Conservation (phyloP, 2,329 filamentous ascomycete species). For the Polytolypa hystricis region DNA sequence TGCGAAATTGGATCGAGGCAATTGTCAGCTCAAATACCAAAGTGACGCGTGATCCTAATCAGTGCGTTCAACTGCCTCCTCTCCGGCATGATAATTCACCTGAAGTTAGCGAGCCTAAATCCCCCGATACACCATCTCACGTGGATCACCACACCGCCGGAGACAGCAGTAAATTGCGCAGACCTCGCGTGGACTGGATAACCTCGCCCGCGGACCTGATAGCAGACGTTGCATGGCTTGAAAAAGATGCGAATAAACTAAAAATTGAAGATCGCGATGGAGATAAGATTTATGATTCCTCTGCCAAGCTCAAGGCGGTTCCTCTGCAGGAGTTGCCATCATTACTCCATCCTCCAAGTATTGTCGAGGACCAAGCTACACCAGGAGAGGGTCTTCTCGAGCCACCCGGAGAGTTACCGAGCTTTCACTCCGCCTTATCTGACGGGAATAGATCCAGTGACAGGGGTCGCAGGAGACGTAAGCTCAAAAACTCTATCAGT, state of each 20-base stretch:
- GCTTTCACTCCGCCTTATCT: constrained; percentile 22
- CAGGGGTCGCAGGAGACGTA: constrained; percentile 50
- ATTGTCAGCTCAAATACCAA: constrained; percentile 43
- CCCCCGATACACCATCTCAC: constrained; percentile 9
- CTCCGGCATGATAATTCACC: constrained; percentile 19
- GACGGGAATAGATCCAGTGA: constrained; percentile 22
- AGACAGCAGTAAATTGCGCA: constrained; percentile 48
- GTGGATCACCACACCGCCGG: constrained; percentile 32
- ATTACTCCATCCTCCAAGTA: not conserved
- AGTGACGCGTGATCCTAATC: constrained; percentile 35
- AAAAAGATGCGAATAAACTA: constrained; percentile 67
- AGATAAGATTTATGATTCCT: constrained; percentile 54
- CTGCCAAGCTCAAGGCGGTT: too few species aligned
- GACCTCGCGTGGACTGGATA: constrained; percentile 74
- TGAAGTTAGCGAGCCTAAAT: not conserved
- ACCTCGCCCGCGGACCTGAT: constrained; percentile 75
- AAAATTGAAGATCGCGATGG: constrained; percentile 73
- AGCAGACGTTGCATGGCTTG: constrained; percentile 83
- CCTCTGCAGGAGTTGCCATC: too few species aligned
- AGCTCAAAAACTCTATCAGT: constrained; percentile 47
- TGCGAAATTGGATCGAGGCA: constrained; percentile 66
- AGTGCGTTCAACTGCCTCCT: constrained; percentile 36
- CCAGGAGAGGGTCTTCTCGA: constrained; percentile 4
- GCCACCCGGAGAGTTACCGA: constrained; percentile 26
- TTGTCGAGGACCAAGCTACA: not conserved